Base-by-base conservation (phyloP, 139 green algal genomes). In the Chlamydomonas applanata region DNA sequence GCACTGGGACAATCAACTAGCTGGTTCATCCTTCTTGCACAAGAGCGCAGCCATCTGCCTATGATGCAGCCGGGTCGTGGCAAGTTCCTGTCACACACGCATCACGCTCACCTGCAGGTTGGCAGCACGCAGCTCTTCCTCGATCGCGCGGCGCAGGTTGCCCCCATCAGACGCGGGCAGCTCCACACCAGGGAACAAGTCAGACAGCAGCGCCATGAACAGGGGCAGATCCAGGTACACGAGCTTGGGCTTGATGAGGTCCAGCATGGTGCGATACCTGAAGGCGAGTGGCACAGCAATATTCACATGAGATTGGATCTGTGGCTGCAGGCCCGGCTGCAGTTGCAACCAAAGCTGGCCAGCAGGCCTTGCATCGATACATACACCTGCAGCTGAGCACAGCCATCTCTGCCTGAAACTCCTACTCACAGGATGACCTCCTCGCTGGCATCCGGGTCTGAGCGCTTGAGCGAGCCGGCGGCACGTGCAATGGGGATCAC, bases 161-260 rank as follows among this genome's bases (percentile, higher is more conserved):
- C 85, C 88, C 7, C 80, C 89, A 36, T 92, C 89, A 1, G 68
- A 68, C 3, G 83, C 32, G 1, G 91, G 89, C 73, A 92, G 76
- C 72, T 95, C 90, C 29, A 97, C 85, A 14, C 89, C 91, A 0
- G 91, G 91, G 86, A 96, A 96, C 27, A 96, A 83, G 81, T 96
- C 91, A 17, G 80, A 89, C 29, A 96, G 80, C 69, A 96, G 79
- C 19, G 86, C 87, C 81, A 91, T 90, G 83, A 96, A 96, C 20
- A 96, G 87, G 16, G 91, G 90, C 44, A 96, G 81, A 78, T 96
- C 91, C 44, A 88, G 69, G 82, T 89, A 94, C 24, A 96, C 89
- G n/a, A 96, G 84, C 83, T 96, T 96, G 71, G 89, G 90, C 79
- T 91, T 91, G 81, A 94, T 96, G 17, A 96, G 85, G 77, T 94